Percentiles rank a stretch among this genome's conserved stretches.
phyloP scores from a whole-genome alignment of 2,329 filamentous ascomycete species.

The Colletotrichum sp. region DNA sequence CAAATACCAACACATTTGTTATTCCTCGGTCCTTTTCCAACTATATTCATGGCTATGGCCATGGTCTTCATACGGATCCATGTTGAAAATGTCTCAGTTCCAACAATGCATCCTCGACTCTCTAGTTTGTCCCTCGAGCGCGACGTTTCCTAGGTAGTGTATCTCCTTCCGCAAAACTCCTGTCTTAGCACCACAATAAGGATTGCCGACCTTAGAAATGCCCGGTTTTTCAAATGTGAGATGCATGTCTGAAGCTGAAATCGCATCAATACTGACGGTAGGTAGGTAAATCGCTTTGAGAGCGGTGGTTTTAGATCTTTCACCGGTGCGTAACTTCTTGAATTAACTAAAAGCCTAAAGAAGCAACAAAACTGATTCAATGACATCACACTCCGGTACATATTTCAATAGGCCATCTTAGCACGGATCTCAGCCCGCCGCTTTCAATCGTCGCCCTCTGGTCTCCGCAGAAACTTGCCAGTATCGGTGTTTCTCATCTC shows the following conservation, averaged over 20 bases:
- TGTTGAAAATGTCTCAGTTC: background rate
- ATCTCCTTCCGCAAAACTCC: background rate
- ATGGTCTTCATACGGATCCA: background rate
- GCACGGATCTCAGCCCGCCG: background rate
- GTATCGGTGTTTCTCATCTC: background rate
- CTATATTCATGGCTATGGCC: background rate
- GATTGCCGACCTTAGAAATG: background rate
- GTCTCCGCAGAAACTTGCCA: background rate
- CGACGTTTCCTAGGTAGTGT: background rate
- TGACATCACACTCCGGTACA: background rate
- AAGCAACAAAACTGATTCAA: background rate
- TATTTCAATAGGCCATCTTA: background rate
- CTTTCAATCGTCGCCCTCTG: background rate
- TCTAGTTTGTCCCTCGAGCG: background rate
- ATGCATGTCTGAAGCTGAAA: background rate
- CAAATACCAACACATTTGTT: background rate
- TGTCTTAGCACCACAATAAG: background rate
- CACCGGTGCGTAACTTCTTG: background rate
- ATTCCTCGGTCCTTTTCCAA: background rate
- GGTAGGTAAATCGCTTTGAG: background rate
- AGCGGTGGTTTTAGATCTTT: background rate
- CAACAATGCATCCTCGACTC: background rate
- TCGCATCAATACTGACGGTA: background rate
- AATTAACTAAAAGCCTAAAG: background rate
- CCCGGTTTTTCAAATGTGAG: background rate